Evolutionary conservation across 192 early-diverging fungal species (phyloP).

Genomic region (Phycomyces blakesleeanus): DNA sequence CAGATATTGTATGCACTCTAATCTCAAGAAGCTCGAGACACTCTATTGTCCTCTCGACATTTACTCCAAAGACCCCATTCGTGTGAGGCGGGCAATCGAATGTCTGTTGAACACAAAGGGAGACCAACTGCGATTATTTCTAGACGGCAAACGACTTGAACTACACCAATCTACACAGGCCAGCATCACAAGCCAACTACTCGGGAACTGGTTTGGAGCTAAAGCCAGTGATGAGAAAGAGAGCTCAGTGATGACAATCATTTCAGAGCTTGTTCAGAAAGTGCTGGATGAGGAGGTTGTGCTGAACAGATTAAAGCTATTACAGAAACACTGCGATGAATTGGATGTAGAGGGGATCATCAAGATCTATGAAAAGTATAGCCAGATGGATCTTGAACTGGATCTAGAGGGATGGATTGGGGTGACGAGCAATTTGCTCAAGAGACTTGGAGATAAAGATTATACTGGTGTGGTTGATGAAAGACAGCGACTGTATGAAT

Average conservation of each 20-base stretch:
- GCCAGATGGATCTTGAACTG: constrained; percentile 1
- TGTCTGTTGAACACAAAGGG: constrained; percentile 24
- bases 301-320: constrained; percentile 32
- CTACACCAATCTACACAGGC: too few relatives aligned
- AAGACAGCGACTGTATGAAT: constrained; percentile 29
- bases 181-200: too few relatives aligned
- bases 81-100: constrained; percentile 37
- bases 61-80: constrained; percentile 36
- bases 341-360: constrained; percentile 47
- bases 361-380: constrained; percentile 11
- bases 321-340: constrained; percentile 45
- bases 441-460: too few relatives aligned
- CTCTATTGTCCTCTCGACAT: constrained; percentile 64
- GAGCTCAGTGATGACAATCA: constrained; percentile 17
- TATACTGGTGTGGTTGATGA: background rate
- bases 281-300: constrained; percentile 42
- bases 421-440: too few relatives aligned
- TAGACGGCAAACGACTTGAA: constrained; percentile 23
- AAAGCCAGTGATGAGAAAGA: background rate
- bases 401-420: constrained; percentile 24
- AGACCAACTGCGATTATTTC: constrained; percentile 46
- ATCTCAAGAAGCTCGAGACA: constrained; percentile 28
- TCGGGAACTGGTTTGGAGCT: background rate
- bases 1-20: constrained; percentile 69
- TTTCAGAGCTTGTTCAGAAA: constrained; percentile 19